Evolutionary conservation across 2,329 filamentous ascomycete genomes (phyloP), one percentile per base, ranked within the genome.

Genomic region (Pseudopyrenochaeta lycopersici): DNA sequence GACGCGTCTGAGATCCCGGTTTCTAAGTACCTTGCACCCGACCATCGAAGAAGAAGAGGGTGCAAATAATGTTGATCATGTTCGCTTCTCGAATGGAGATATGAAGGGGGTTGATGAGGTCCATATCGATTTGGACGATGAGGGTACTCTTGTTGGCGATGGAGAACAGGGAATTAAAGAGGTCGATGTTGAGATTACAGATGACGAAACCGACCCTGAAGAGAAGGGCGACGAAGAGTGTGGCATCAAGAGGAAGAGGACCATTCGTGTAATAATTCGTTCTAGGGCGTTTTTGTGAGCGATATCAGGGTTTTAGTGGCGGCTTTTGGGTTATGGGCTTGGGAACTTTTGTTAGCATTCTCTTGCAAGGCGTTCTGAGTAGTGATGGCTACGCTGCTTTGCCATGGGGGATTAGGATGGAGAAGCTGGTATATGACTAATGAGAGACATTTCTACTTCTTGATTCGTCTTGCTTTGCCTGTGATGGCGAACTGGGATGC

Each of bases 271-370:
- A 33, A 54, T 73, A 45, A 73, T 74, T n/a, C 38, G 70, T 61
- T 71, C 67, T 11, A 64, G 71, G 69, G 71, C 71, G 64, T 74
- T 74, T 57, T 58, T 74, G 54, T 73, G 54, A 61, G 35, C 35
- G 23, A 9, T 27, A 27, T 27, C 32, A 5, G 32, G 32, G 32
- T 35, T 35, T 35, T 35, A 5, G 4, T 35, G 32, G 4, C 15
- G 32, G 32, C 32, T n/a, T 35, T 35, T 14, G 32, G 32, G 12
- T 5, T 35, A 5, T 27, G 9, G 23, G 23, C 4, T 27, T 4
- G 23, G 23, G 9, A 27, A 27, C 9, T 4, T 27, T 9, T 27
- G 23, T 27, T 27, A 9, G 23, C 23, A 5, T 27, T 27, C 23
- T 27, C 23, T 27, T 27, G 23, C 23, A 27, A 5, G 23, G 23